These are phyloP conservation scores for Pythium sp. DNA, from an alignment of 352 stramenopile genomes.

Conservation along the genomic window DNA sequence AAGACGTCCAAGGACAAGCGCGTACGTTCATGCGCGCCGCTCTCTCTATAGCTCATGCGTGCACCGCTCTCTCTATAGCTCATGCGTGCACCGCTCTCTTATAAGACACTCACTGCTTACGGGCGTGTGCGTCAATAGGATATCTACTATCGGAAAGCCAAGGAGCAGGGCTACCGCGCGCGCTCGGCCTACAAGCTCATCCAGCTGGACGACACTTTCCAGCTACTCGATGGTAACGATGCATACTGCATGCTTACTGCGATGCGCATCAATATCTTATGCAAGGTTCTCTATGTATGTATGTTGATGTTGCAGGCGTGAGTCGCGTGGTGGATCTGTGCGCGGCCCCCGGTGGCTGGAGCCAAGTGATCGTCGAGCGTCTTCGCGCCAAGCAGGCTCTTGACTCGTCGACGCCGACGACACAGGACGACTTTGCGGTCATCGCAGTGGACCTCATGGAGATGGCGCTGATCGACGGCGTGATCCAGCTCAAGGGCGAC, in stretches of 20 bases:
- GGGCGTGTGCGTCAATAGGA: conserved; percentile 37
- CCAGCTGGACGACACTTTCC: conserved; percentile 98
- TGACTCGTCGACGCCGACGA: background rate
- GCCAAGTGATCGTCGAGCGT: conserved; percentile 79
- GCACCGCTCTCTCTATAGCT: background rate
- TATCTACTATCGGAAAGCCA: conserved; percentile 93
- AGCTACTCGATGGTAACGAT: conserved; percentile 78
- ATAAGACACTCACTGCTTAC: background rate
- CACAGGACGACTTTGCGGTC: conserved; percentile 31
- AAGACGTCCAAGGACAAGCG: conserved; percentile 92
- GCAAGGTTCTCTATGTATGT: background rate
- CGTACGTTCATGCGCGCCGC: conserved; percentile 31
- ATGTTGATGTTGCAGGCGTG: conserved; percentile 37
- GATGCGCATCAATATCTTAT: background rate
- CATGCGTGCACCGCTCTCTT: background rate
- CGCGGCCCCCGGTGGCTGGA: conserved; percentile 82
- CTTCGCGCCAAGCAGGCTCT: conserved; percentile 31
- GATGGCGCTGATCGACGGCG: conserved; percentile 95
- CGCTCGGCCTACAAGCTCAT: conserved; percentile 98
- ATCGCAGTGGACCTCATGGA: conserved; percentile 89
- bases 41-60: background rate
- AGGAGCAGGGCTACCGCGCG: conserved; percentile 95
- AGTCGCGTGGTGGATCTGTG: conserved; percentile 82
- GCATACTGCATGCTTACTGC: background rate
- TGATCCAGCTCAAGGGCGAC: conserved; percentile 75